Evolutionary conservation across 2,329 filamentous ascomycete genomes (phyloP).

Genomic region (Zarea fungicola): DNA sequence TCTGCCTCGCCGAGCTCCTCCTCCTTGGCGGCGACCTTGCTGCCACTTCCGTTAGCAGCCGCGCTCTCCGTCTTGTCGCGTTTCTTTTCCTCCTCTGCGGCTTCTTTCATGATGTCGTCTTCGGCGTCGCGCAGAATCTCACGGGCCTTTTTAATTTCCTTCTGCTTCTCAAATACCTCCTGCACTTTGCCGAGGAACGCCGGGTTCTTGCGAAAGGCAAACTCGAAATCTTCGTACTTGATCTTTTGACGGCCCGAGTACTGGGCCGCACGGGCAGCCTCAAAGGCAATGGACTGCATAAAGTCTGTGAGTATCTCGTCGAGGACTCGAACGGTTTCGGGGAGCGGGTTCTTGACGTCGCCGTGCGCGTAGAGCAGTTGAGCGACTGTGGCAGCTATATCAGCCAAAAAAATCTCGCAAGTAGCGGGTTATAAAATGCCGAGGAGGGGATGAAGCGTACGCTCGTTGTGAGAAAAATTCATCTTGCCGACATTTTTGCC

Average conservation of each 20-base stretch:
- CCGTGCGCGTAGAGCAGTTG: constrained; percentile 76
- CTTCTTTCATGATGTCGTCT: constrained; percentile 51
- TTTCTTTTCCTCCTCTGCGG: constrained; percentile 39
- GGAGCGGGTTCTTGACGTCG: constrained; percentile 71
- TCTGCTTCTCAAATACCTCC: constrained; percentile 84
- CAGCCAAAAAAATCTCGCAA: background rate
- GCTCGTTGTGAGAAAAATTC: constrained; percentile 69
- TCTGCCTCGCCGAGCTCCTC: constrained; percentile 49
- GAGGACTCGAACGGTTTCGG: constrained; percentile 77
- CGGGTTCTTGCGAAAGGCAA: constrained; percentile 80
- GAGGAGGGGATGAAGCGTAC: constrained; percentile 40
- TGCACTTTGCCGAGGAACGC: constrained; percentile 82
- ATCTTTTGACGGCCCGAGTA: constrained; percentile 91
- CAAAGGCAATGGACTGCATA: constrained; percentile 88
- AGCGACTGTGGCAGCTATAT: constrained; percentile 46
- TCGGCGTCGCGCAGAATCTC: constrained; percentile 70
- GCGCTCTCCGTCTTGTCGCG: constrained; percentile 25
- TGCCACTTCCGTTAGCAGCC: constrained; percentile 1
- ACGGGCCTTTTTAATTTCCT: constrained; percentile 75
- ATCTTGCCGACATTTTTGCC: constrained; percentile 78
- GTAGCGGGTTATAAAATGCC: background rate
- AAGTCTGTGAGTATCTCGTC: constrained; percentile 97
- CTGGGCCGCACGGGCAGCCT: constrained; percentile 78
- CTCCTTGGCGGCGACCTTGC: constrained; percentile 31
- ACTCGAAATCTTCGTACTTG: constrained; percentile 97